These are phyloP conservation scores for Ophiognomonia clavigignenti-juglandacearum DNA, from an alignment of 2,329 filamentous ascomycete genomes.

Conservation along the genomic window DNA sequence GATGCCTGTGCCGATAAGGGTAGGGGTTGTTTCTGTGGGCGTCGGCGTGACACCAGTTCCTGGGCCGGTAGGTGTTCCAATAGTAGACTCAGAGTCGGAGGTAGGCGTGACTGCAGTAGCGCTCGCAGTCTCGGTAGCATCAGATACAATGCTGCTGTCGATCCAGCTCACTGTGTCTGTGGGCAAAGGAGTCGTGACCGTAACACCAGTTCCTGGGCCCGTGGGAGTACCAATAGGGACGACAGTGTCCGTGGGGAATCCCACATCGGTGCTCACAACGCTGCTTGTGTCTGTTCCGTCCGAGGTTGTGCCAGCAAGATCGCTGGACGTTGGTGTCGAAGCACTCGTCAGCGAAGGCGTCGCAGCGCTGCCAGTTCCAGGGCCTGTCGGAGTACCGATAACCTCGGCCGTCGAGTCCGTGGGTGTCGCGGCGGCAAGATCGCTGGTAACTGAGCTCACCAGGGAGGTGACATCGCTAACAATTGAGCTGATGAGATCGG, in stretches of 20 bases:
- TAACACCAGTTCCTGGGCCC: conserved; percentile 5
- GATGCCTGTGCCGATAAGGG: neutral
- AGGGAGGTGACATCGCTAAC: neutral
- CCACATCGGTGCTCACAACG: neutral
- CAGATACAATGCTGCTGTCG: neutral
- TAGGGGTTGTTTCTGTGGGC: conserved; percentile 4
- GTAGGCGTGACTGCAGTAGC: neutral
- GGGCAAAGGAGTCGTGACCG: neutral
- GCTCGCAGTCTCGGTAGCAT: neutral
- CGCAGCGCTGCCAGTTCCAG: conserved; percentile 9
- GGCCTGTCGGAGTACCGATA: conserved; percentile 4
- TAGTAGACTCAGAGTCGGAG: conserved; percentile 5
- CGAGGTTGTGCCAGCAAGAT: neutral
- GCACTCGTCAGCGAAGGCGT: no score
- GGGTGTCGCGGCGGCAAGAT: no score
- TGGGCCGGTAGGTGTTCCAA: conserved; percentile 3
- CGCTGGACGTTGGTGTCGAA: neutral
- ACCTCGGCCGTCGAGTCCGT: conserved; percentile 8
- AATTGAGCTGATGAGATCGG: neutral
- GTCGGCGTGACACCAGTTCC: no score
- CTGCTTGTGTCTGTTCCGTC: neutral
- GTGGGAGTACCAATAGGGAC: neutral
- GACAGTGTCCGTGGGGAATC: neutral
- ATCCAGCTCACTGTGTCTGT: neutral
- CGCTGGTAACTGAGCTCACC: neutral